Percentiles rank a stretch among this genome's conserved stretches.
These are phyloP conservation scores for Pterothamnion heteromorphum DNA, from an alignment of 31 red algal species.

Conservation along the genomic window DNA sequence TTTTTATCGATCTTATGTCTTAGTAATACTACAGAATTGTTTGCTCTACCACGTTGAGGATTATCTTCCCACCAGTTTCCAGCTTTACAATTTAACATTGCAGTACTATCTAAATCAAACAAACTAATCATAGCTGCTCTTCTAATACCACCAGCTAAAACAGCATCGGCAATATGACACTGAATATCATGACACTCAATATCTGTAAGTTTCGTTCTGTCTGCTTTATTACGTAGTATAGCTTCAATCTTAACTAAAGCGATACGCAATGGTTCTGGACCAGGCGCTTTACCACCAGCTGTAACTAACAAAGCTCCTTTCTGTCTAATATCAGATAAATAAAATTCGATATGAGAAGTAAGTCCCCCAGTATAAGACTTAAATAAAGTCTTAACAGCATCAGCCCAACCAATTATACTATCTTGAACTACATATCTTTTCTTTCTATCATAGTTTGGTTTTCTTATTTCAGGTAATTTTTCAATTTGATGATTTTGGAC, in stretches of 20 bases:
- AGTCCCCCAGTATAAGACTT: not conserved
- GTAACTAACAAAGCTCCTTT: not conserved
- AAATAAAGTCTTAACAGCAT: not conserved
- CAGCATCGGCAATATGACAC: not conserved
- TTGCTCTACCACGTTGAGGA: not conserved
- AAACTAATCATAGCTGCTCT: not conserved
- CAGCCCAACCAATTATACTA: not conserved
- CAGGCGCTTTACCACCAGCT: not conserved
- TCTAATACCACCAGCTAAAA: not conserved
- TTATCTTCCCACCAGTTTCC: not conserved
- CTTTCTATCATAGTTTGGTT: not conserved
- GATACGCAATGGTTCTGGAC: not conserved
- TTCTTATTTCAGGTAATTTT: constrained; percentile 1
- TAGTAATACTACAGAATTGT: not conserved
- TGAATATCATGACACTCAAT: not conserved
- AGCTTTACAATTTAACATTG: not conserved
- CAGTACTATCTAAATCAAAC: not conserved
- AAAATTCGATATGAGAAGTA: not conserved
- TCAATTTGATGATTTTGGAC: not conserved
- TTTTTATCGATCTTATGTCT: not conserved
- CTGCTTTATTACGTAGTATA: not conserved
- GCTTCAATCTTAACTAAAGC: not conserved
- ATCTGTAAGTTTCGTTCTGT: not conserved
- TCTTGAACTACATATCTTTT: not conserved
- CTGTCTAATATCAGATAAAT: not conserved